phyloP scores from a whole-genome alignment of 2,329 filamentous ascomycete species.

The Cladosporium phlei region DNA sequence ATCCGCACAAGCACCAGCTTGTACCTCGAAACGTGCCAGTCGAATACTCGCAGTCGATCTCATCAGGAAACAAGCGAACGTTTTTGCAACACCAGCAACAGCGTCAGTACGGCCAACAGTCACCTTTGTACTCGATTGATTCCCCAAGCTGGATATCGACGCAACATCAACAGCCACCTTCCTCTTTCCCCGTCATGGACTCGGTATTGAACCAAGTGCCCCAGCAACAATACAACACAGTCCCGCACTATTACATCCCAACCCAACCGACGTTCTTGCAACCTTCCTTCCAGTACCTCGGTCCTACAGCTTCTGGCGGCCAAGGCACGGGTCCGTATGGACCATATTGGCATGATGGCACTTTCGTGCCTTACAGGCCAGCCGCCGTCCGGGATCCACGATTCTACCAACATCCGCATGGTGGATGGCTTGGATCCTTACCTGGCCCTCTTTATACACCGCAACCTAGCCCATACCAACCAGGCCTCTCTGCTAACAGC shows the following conservation, averaged over 20 bases:
- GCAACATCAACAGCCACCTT: constrained; percentile 7
- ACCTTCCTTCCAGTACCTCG: constrained; percentile 54
- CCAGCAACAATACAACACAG: constrained; percentile 33
- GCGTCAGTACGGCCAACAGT: constrained; percentile 22
- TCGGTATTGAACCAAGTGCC: constrained; percentile 58
- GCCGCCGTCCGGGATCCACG: constrained; percentile 53
- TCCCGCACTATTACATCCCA: constrained; percentile 36
- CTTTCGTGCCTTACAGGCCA: constrained; percentile 56
- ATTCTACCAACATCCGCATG: constrained; percentile 32
- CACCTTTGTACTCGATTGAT: constrained; percentile 1
- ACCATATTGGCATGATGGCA: constrained; percentile 61
- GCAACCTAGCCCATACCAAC: neutral
- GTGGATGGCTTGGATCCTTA: constrained; percentile 10
- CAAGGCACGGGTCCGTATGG: constrained; percentile 54
- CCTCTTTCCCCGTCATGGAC: constrained; percentile 48
- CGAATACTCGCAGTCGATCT: constrained; percentile 29
- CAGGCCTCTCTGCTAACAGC: neutral
- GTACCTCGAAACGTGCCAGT: constrained; percentile 53
- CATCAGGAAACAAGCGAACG: constrained; percentile 21
- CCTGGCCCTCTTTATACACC: constrained; percentile 1
- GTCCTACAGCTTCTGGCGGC: constrained; percentile 55
- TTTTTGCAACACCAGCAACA: constrained; percentile 30
- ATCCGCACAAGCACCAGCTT: constrained; percentile 70
- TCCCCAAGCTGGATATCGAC: neutral
- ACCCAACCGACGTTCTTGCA: constrained; percentile 57